phyloP scores from a whole-genome alignment of 176 grass and related monocot species.

The Bolboschoenus planiculmis region DNA sequence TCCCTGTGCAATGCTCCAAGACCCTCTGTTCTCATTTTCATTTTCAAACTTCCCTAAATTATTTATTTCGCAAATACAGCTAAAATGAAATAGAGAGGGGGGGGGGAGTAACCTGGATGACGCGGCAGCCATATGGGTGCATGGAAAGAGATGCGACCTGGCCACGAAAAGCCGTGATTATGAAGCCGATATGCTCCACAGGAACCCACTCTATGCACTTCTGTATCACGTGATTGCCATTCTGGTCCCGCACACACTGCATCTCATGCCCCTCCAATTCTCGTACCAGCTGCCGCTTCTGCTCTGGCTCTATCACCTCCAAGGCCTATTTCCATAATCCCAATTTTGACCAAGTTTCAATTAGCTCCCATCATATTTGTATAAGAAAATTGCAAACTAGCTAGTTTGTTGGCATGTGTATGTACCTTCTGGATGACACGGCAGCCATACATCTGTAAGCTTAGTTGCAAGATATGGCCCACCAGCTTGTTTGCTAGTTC shows the following conservation, averaged over 20 bases:
- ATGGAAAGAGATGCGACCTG: slow-evolving; percentile 82
- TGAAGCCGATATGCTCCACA: slow-evolving; percentile 68
- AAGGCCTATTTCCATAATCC: slow-evolving; percentile 54
- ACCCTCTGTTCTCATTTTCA: slow-evolving; percentile 50
- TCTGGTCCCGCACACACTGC: slow-evolving; percentile 94
- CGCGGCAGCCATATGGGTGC: slow-evolving; percentile 96
- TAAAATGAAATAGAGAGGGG: slow-evolving; percentile 3
- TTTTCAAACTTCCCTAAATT: neutral
- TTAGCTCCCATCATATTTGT: neutral
- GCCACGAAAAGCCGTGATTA: slow-evolving; percentile 76
- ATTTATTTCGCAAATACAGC: neutral
- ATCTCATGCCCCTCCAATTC: slow-evolving; percentile 92
- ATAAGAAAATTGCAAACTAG: neutral
- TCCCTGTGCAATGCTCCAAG: slow-evolving; percentile 74
- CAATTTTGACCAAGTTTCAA: slow-evolving; percentile 4
- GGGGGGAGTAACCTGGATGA: slow-evolving; percentile 61
- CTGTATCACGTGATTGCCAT: slow-evolving; percentile 98
- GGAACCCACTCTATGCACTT: slow-evolving; percentile 98
- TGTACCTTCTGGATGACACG: slow-evolving; percentile 97
- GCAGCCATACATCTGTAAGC: slow-evolving; percentile 98
- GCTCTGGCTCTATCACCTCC: slow-evolving; percentile 88
- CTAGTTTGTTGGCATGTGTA: neutral
- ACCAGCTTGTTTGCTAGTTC: slow-evolving; percentile 83
- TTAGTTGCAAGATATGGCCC: slow-evolving; percentile 78
- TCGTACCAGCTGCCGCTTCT: slow-evolving; percentile 70